Evolutionary conservation across 352 stramenopile genomes (phyloP).

Genomic region (Globisporangium camurandrum): DNA sequence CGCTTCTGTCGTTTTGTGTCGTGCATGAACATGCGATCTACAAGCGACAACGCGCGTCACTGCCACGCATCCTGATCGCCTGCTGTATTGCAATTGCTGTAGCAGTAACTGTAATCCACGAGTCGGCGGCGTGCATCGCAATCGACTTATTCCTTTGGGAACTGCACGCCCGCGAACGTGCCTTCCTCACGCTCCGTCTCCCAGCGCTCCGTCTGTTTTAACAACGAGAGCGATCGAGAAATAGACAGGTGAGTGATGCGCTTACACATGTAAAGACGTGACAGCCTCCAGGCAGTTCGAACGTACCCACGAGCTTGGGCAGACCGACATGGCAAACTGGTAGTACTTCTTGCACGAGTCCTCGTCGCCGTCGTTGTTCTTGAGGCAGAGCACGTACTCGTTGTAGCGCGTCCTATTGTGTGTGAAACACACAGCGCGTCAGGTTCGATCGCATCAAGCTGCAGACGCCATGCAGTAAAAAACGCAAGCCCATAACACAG

Average conservation of each 20-base stretch:
- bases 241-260: background rate
- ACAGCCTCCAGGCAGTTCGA: background rate
- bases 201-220: constrained; percentile 67
- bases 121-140: too few species aligned
- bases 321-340: constrained; percentile 65
- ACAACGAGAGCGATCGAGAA: background rate
- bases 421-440: background rate
- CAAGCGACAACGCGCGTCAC: background rate
- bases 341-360: constrained; percentile 84
- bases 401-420: constrained; percentile 90
- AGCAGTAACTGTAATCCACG: too few species aligned
- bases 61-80: too few species aligned
- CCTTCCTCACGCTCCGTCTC: constrained; percentile 77
- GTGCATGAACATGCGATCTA: too few species aligned
- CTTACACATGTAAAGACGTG: background rate
- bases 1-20: too few species aligned
- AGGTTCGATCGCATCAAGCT: too few species aligned
- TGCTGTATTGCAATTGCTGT: too few species aligned
- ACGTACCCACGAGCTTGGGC: constrained; percentile 71
- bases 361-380: constrained; percentile 92
- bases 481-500: background rate
- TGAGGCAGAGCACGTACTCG: constrained; percentile 95
- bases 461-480: background rate
- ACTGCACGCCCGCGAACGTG: constrained; percentile 78
- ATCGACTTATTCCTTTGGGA: constrained; percentile 46